These are phyloP conservation scores for Colletotrichum echinochloae DNA, from an alignment of 2,329 filamentous ascomycete genomes.

Conservation along the genomic window DNA sequence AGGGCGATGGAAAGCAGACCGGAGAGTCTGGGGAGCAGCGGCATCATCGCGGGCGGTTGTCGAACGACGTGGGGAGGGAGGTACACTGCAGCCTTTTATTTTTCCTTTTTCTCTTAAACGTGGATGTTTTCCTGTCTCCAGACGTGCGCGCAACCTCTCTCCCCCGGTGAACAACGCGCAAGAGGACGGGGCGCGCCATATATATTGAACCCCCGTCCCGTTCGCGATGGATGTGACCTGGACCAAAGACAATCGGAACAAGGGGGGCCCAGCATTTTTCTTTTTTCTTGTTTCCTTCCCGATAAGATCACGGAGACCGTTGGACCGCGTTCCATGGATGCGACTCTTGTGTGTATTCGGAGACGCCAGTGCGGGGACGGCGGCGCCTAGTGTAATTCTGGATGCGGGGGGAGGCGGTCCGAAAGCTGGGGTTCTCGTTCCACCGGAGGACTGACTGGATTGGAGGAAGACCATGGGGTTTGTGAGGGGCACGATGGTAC, in stretches of 20 bases:
- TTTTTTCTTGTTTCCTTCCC: too few relatives aligned
- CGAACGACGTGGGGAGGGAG: too few relatives aligned
- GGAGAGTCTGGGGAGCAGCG: conserved; percentile 20
- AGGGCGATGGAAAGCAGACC: conserved; percentile 38
- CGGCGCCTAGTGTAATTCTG: conserved; percentile 12
- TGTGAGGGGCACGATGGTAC: conserved; percentile 19
- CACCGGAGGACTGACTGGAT: background rate
- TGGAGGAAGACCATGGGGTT: background rate
- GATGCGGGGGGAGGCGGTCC: conserved; percentile 24
- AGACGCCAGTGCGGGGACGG: conserved; percentile 22
- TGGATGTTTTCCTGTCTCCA: too few relatives aligned
- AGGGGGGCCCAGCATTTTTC: too few relatives aligned
- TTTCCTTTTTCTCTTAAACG: too few relatives aligned
- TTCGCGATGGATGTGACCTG: too few relatives aligned
- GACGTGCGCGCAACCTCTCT: too few relatives aligned
- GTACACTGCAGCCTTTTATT: too few relatives aligned
- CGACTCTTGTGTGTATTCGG: conserved; percentile 12
- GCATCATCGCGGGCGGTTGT: conserved; percentile 2
- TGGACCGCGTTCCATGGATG: conserved; percentile 30
- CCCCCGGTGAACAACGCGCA: background rate
- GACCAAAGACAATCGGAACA: too few relatives aligned
- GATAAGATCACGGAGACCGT: conserved; percentile 32
- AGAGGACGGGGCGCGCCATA: conserved; percentile 7
- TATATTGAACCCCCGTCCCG: conserved; percentile 16
- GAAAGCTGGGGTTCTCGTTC: conserved; percentile 16